Evolutionary conservation across 495 filamentous ascomycete species (phyloP), one percentile per base, ranked within the genome.

Genomic region (Cercophora scortea): DNA sequence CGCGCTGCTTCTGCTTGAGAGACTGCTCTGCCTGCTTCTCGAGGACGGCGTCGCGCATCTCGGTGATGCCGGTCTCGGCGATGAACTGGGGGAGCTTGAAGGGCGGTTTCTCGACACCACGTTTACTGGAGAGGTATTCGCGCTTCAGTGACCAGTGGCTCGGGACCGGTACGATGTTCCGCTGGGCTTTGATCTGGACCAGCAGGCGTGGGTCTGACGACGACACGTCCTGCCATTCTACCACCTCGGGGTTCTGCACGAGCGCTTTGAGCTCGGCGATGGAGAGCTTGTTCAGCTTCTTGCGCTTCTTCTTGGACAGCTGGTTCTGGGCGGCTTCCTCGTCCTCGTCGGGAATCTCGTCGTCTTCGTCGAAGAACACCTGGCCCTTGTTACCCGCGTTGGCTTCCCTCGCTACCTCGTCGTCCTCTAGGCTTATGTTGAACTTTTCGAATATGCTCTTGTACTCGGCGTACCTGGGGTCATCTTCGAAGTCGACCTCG

Each of bases 211-310:
- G 93, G 65, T 97, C 93, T 40, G 85, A 78, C 3, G 92, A 89
- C n/a, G 88, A 93, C 16, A 88, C 87, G 64, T 98, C 93, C 42
- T 92, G 94, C 93, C 92, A 96, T 60, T 97, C 93, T 2, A 98
- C 93, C 0, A 91, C 84, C 66, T 98, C 93, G 8, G 93, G 93
- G 58, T 90, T 93, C 59, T 79, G 77, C 43, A 96, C 93, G 50
- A 95, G 71, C 19, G 91, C 88, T 69, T 97, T 97, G 44, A 98
- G 79, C 67, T 96, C 90, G 38, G 93, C 93, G 36, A 97, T 88
- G 15, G 92, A 94, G 9, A 96, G 78, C 70, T 94, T 95, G 72
- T 86, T 92, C 61, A 87, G 68, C 71, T 87, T 83, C 71, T 96
- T 97, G 49, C 87, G 77, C 57, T 90, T 89, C 76, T 95, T 96